Evolutionary conservation across 2,329 filamentous ascomycete species (phyloP).

Genomic region (Lachnellula arida): DNA sequence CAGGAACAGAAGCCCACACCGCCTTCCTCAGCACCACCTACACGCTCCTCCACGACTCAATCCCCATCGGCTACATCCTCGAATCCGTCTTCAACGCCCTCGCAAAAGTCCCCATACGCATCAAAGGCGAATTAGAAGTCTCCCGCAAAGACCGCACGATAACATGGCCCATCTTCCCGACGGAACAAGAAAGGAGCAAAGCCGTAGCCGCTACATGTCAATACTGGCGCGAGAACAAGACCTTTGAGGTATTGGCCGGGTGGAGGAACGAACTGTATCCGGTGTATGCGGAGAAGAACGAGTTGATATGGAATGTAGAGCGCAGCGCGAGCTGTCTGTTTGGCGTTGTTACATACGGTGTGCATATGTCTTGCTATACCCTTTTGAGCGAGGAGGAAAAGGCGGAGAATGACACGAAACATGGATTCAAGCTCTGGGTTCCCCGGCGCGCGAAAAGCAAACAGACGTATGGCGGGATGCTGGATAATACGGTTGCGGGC

Average conservation of each 20-base stretch:
- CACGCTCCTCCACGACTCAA: slow-evolving; percentile 56
- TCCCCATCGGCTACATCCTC: slow-evolving; percentile 59
- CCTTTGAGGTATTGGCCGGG: slow-evolving; percentile 69
- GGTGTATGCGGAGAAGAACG: slow-evolving; percentile 60
- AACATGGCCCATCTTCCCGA: slow-evolving; percentile 54
- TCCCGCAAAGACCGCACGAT: slow-evolving; percentile 58
- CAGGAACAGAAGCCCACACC: slow-evolving; percentile 53
- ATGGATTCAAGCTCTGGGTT: slow-evolving; percentile 76
- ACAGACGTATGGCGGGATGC: slow-evolving; percentile 81
- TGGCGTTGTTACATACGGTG: slow-evolving; percentile 72
- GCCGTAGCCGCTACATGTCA: slow-evolving; percentile 51
- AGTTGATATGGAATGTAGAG: slow-evolving; percentile 70
- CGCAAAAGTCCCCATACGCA: slow-evolving; percentile 39
- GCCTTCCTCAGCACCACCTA: slow-evolving; percentile 58
- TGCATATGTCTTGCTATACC: slow-evolving; percentile 76
- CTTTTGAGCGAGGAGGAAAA: slow-evolving; percentile 20
- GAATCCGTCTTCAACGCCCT: slow-evolving; percentile 47
- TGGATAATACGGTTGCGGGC: slow-evolving; percentile 91
- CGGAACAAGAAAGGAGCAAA: slow-evolving; percentile 58
- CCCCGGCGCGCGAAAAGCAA: slow-evolving; percentile 72
- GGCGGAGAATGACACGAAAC: slow-evolving; percentile 35
- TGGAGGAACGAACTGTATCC: slow-evolving; percentile 82
- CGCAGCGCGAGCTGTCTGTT: slow-evolving; percentile 70
- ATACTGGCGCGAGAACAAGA: slow-evolving; percentile 64
- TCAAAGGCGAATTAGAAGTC: slow-evolving; percentile 57